Evolutionary conservation across 2,329 filamentous ascomycete species (phyloP), one percentile per base, ranked within the genome.

Genomic region (Bipolaris bicolor): DNA sequence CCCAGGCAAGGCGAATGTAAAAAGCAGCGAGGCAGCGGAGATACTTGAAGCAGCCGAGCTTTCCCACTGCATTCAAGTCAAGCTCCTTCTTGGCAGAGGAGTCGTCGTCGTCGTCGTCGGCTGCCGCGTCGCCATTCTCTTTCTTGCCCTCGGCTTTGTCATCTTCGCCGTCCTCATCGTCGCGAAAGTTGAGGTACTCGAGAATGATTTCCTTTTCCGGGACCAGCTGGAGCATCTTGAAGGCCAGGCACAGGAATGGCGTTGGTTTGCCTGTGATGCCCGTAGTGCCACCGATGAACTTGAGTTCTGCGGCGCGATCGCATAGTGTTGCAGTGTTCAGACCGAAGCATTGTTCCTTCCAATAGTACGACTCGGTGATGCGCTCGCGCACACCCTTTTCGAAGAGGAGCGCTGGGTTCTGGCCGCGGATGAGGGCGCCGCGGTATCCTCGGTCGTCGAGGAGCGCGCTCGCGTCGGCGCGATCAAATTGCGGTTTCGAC

Each of bases 291-390:
- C 93, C 95, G 55, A 99, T 85, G 77, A 90, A 95, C 47, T 81
- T 84, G 45, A 99, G 85, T 67, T 94, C 90, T 24, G 92, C 90
- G 0, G 96, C 93, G 63, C 95, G 91, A 79, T 97, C 91, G 68
- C 97, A 89, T 5, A 99, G 77, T 0, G 86, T 89, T 1, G 87
- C 87, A 3, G 86, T 85, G 80, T 98, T 99, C 64, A 99, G 84
- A 40, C 90, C 95, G 78, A 98, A 99, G 76, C 95, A 97, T 80
- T 97, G 93, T 79, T 98, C 95, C 78, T 97, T 97, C 90, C 92
- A 99, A 81, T 97, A 99, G 80, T 97, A 96, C 51, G 88, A 91
- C 73, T 97, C 92, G 66, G 93, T 88, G 77, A 99, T 97, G 73
- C 95, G 92, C 79, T 99, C 95, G 73, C 91, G 90, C 64, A 97